Percentiles rank a stretch among this genome's conserved stretches.
Conservation (phyloP, 176 grass and related monocot species). For the Tillandsia leiboldiana region DNA sequence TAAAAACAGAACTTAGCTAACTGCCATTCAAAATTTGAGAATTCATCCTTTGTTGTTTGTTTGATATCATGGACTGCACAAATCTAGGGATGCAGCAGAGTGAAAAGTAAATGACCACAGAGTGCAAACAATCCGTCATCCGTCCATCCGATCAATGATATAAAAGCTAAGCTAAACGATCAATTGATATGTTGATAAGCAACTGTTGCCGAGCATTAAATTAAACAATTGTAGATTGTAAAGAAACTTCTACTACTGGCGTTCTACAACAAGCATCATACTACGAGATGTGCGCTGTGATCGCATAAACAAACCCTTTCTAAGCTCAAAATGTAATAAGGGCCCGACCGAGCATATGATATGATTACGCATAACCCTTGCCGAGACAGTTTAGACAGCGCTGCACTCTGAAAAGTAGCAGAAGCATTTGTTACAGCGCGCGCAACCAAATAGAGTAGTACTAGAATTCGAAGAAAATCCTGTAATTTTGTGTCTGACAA, state of each 20-base stretch:
- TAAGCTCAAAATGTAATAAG: not conserved
- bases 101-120: too few relatives aligned
- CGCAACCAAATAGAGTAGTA: not conserved
- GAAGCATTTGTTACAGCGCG: not conserved
- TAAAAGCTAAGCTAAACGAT: too few relatives aligned
- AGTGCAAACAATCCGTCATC: too few relatives aligned
- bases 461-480: not conserved
- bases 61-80: too few relatives aligned
- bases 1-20: too few relatives aligned
- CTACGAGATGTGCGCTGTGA: not conserved
- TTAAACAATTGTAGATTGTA: too few relatives aligned
- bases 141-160: too few relatives aligned
- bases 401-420: constrained; percentile 41
- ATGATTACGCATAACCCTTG: constrained; percentile 50
- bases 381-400: constrained; percentile 83
- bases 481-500: not conserved
- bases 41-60: too few relatives aligned
- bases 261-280: not conserved
- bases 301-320: not conserved
- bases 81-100: too few relatives aligned
- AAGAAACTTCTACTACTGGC: not conserved
- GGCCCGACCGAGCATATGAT: not conserved
- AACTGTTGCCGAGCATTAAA: too few relatives aligned
- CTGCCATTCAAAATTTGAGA: too few relatives aligned
- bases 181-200: too few relatives aligned